Evolutionary conservation across 78 protist genomes (phyloP), one percentile per base, ranked within the genome.

Genomic region (Mastigamoeba balamuthi): DNA sequence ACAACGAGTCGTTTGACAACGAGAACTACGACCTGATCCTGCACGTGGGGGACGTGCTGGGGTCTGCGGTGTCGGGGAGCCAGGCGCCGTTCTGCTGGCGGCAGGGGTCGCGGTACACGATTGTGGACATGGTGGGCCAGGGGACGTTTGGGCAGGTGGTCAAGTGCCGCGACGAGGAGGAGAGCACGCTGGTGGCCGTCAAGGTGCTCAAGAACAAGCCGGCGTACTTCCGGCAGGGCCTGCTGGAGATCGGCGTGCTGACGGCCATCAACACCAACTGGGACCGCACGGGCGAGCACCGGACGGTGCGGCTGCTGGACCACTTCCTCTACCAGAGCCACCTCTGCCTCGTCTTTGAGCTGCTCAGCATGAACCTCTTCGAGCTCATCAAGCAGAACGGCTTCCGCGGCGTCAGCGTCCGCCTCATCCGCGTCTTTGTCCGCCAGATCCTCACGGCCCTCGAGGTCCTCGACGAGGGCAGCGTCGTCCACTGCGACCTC

Each of bases 401-500:
- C 23, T 92, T 80, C 81, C 28, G 63, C 66, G 98, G 98, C 30
- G 69, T 93, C 41, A 76, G 91, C 33, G 82, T 88, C 38, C 81
- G 79, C 33, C 76, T 95, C 23, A 78, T 93, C 23, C 75, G 92
- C 23, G 84, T 87, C 58, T 88, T 95, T 73, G 78, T 88, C 53
- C 65, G 67, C 58, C 97, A 95, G 40, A 80, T 95, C 38, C 74
- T 92, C 6, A 71, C 77, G 69, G 66, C 91, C 83, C 48, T 82
- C 35, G 65, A 80, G 52, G 66, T 84, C 33, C 43, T 92, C n/a
- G 69, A 76, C 27, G 76, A 71, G 41, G 80, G 82, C n/a, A 64
- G 80, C 53, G 69, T 94, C 66, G 78, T 95, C n/a, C 98, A 95
- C 80, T 94, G 98, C 66, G 98, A 95, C 83, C 76, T 95, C 53